Base-by-base conservation (phyloP, 2,329 filamentous ascomycete species). In the Nemania diffusa region DNA sequence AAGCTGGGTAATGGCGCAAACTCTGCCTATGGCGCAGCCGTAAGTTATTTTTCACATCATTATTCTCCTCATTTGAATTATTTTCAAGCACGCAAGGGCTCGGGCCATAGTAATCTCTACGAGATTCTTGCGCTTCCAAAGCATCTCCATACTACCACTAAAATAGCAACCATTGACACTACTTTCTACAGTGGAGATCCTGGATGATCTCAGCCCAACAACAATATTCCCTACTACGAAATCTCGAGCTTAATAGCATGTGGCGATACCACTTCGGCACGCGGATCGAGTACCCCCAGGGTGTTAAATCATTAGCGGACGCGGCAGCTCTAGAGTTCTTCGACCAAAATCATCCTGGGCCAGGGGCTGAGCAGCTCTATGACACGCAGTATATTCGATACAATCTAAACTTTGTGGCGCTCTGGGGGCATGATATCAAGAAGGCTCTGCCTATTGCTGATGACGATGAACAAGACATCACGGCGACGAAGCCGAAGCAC, bases 391-490 rank as follows among this genome's bases (percentile, higher is more conserved):
- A 83, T 37, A 77, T 80, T 62, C 79, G 84, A 34, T 81, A 86
- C 71, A 86, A 84, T 57, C 82, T 85, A 40, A 85, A 87, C 71
- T 85, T 88, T 67, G 79, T 87, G 32, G 84, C 83, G 42, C 78
- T 88, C 55, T 81, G 83, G 78, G 84, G 84, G 8, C 78, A 78
- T 61, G 85, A 88, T 70, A 82, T 85, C 40, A 78, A 80, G 24
- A 74, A 74, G 17, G 79, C 82, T 60, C 79, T 84, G 46, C 83
- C 85, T 1, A 80, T 84, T 32, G 76, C 77, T 6, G 73, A 3
- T 74, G 80, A 73, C n/a, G 83, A 84, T 64, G 84, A 86, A 72
- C 78, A 85, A 60, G 81, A 83, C 67, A 78, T 81, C 64, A 78
- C 80, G 56, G 79, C 81, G 50, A 79, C 78, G 44, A 79, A 81